phyloP scores from a whole-genome alignment of 306 rosid genomes.

The Cucumis sativus region Cucumber_9930_V3 NC_026657.2:4100001-4100500 shows the following conservation, averaged over 20 bases:
- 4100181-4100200: neutral
- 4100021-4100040: conserved; percentile 74
- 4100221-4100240: neutral
- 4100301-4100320: conserved; percentile 64
- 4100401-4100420: conserved; percentile 65
- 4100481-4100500: neutral
- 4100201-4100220: too few relatives aligned
- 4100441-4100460: conserved; percentile 33
- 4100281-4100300: conserved; percentile 82
- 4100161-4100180: too few relatives aligned
- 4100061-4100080: conserved; percentile 59
- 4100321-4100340: conserved; percentile 46
- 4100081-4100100: conserved; percentile 91
- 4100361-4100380: conserved; percentile 71
- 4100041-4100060: conserved; percentile 23
- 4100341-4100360: conserved; percentile 70
- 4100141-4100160: conserved; percentile 46
- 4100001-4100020: conserved; percentile 67
- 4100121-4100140: conserved; percentile 60
- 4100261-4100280: conserved; percentile 93
- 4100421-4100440: conserved; percentile 70
- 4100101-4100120: conserved; percentile 78
- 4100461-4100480: neutral
- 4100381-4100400: conserved; percentile 56
- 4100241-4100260: conserved; percentile 69